Conservation (phyloP, 768 basidiomycete species). For the Hygrocybe punicea region DNA sequence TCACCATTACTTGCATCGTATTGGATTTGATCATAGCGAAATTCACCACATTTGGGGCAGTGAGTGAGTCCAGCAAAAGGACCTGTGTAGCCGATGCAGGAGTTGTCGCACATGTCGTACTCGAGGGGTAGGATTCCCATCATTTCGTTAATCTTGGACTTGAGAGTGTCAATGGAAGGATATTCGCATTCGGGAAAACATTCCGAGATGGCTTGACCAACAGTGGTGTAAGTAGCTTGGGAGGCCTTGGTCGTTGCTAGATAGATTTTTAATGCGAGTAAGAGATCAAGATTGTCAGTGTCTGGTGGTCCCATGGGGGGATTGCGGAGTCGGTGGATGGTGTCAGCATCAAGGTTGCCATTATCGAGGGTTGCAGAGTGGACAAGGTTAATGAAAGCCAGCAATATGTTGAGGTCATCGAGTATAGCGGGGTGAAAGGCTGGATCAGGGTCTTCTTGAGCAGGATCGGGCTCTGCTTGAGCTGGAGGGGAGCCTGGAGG, state of each 20-base stretch:
- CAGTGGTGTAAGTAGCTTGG: conserved; percentile 26
- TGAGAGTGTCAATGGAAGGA: conserved; percentile 30
- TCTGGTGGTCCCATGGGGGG: conserved; percentile 19
- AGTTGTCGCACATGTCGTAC: conserved; percentile 43
- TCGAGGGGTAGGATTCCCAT: conserved; percentile 35
- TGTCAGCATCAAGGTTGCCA: conserved; percentile 15
- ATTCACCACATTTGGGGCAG: conserved; percentile 33
- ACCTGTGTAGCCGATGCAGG: conserved; percentile 41
- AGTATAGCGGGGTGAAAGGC: background rate
- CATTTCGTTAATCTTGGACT: conserved; percentile 24
- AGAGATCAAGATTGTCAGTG: conserved; percentile 21
- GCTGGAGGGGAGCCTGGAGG: background rate
- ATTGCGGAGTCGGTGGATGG: conserved; percentile 26
- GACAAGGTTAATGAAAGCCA: conserved; percentile 23
- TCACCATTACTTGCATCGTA: background rate
- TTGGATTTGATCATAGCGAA: conserved; percentile 23
- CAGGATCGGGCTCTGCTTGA: background rate
- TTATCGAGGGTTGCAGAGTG: conserved; percentile 27
- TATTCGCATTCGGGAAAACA: conserved; percentile 25
- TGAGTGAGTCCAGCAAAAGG: conserved; percentile 27
- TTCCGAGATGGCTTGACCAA: conserved; percentile 17
- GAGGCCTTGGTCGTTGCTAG: conserved; percentile 30
- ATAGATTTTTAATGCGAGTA: conserved; percentile 33
- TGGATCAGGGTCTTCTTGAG: background rate
- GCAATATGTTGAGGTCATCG: conserved; percentile 16